Conservation (phyloP, 495 filamentous ascomycete genomes). For the Trichoderma orchidacearum region DNA sequence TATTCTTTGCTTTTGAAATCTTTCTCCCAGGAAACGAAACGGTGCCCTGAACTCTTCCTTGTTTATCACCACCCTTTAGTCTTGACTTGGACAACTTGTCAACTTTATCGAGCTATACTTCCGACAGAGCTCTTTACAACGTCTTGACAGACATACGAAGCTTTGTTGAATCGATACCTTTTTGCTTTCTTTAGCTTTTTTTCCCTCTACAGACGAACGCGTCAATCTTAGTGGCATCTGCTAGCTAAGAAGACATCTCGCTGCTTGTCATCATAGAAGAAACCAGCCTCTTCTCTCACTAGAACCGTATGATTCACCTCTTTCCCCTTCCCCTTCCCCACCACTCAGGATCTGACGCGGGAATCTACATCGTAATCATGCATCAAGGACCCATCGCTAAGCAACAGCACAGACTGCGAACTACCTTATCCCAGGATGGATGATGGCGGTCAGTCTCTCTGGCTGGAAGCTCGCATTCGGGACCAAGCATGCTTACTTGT, state of each 20-base stretch:
- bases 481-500: not conserved
- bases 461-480: not conserved
- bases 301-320: not conserved
- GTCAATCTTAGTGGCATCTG: not conserved
- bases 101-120: too few species aligned
- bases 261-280: too few species aligned
- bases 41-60: too few species aligned
- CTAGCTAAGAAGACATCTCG: not conserved
- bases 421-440: not conserved
- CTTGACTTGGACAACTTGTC: too few species aligned
- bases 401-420: not conserved
- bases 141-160: too few species aligned
- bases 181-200: not conserved
- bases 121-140: too few species aligned
- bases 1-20: not conserved
- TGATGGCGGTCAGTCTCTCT: not conserved
- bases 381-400: not conserved
- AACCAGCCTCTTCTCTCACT: too few species aligned
- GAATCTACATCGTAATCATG: not conserved
- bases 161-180: not conserved
- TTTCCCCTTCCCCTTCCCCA: not conserved
- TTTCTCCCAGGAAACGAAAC: too few species aligned
- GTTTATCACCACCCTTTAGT: too few species aligned
- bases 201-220: not conserved
- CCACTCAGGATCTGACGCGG: not conserved